Conservation (phyloP, 2,329 filamentous ascomycete species). For the Atkinsonella hypoxylon region DNA sequence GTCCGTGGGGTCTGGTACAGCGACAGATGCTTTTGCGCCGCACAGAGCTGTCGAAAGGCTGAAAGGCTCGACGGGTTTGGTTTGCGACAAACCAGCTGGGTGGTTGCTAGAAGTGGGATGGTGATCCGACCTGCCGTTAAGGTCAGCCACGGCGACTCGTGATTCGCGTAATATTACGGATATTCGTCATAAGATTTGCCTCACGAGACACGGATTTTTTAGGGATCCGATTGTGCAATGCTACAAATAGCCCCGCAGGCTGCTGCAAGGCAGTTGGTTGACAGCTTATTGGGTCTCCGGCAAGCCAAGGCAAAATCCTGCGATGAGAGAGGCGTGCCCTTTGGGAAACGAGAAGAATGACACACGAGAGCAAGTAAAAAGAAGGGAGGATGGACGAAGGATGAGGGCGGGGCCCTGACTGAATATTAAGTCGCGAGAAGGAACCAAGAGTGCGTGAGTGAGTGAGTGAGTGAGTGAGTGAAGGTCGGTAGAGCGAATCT, state of each 20-base stretch:
- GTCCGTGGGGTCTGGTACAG: not conserved
- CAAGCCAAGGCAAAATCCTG: not conserved
- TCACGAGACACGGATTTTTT: slow-evolving; percentile 6
- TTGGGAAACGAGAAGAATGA: not conserved
- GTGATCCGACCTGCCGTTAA: not conserved
- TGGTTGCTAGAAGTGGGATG: not conserved
- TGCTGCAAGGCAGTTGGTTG: slow-evolving; percentile 1
- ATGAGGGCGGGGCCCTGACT: too few species aligned
- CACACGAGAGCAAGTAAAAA: too few species aligned
- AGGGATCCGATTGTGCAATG: not conserved
- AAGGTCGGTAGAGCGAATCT: too few species aligned
- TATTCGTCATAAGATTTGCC: not conserved
- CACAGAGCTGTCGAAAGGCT: not conserved
- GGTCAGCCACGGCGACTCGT: not conserved
- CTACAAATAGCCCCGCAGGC: slow-evolving; percentile 1
- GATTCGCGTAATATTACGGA: not conserved
- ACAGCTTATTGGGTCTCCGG: not conserved
- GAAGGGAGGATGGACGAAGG: too few species aligned
- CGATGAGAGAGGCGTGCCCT: not conserved
- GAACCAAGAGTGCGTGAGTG: too few species aligned
- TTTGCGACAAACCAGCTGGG: not conserved
- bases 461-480: too few species aligned
- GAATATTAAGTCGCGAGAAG: too few species aligned
- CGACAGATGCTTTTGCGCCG: slow-evolving; percentile 1
- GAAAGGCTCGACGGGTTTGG: not conserved